phyloP scores from a whole-genome alignment of 2,329 filamentous ascomycete genomes.

The Cadophora sp. region DNA sequence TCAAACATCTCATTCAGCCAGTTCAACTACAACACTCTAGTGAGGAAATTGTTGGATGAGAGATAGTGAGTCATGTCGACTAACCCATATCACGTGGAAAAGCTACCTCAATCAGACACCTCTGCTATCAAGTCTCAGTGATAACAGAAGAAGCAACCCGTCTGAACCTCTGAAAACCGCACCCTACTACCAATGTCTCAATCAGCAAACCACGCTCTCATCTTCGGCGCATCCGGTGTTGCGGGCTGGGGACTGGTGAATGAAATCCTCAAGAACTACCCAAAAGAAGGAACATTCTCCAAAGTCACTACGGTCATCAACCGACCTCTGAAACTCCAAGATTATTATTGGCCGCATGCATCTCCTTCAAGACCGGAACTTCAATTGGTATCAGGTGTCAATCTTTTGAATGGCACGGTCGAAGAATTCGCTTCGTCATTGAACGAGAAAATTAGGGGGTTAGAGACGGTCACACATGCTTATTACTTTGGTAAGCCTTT shows the following conservation, averaged over 20 bases:
- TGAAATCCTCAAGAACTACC: neutral
- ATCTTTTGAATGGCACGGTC: neutral
- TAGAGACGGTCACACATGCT: neutral
- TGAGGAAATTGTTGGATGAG: neutral
- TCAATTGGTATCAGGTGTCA: neutral
- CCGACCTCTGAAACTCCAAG: neutral
- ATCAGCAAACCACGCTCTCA: neutral
- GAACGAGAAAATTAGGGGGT: neutral
- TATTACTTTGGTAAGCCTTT: neutral
- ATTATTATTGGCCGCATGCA: neutral
- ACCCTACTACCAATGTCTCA: neutral
- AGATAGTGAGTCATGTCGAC: slow-evolving; percentile 1
- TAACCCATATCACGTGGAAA: neutral
- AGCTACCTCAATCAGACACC: too few relatives aligned
- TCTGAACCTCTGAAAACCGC: too few relatives aligned
- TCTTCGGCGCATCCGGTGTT: neutral
- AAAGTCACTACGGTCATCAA: neutral
- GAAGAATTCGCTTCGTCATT: neutral
- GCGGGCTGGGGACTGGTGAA: neutral
- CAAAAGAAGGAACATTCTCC: neutral
- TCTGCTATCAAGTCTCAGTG: too few relatives aligned
- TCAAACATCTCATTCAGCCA: too few relatives aligned
- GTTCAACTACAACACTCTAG: neutral
- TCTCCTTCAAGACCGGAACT: neutral
- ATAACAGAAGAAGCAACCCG: too few relatives aligned